These are phyloP conservation scores for Phytophthora sp. DNA, from an alignment of 352 stramenopile species.

Conservation along the genomic window DNA sequence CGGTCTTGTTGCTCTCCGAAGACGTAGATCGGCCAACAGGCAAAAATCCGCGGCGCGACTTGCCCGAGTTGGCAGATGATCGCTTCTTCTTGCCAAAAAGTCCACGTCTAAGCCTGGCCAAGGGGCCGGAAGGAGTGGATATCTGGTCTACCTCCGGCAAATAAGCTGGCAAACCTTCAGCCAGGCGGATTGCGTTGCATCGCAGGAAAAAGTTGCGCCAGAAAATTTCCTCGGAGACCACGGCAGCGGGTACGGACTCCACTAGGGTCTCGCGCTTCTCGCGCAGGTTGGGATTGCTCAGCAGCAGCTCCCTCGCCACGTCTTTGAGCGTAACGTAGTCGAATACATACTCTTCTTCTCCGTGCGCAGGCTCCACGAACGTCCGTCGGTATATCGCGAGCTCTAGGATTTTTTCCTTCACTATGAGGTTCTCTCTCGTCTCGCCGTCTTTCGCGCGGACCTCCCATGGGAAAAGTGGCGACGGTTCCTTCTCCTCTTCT, in stretches of 20 bases:
- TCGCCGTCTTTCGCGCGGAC: constrained; percentile 40
- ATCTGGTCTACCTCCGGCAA: constrained; percentile 47
- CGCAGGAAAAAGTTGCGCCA: constrained; percentile 80
- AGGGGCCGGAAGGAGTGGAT: constrained; percentile 27
- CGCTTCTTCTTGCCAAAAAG: constrained; percentile 54
- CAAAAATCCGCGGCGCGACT: constrained; percentile 46
- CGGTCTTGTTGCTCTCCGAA: constrained; percentile 39
- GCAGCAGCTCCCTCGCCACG: constrained; percentile 54
- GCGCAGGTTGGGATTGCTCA: constrained; percentile 64
- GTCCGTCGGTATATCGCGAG: constrained; percentile 70
- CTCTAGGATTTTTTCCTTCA: constrained; percentile 63
- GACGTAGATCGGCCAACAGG: constrained; percentile 30
- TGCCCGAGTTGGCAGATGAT: constrained; percentile 40
- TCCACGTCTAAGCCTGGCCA: constrained; percentile 60
- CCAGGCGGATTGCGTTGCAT: constrained; percentile 61
- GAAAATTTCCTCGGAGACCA: constrained; percentile 61
- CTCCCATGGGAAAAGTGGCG: constrained; percentile 59
- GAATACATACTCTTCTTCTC: constrained; percentile 74
- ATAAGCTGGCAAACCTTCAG: constrained; percentile 48
- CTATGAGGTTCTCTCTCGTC: constrained; percentile 40
- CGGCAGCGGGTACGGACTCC: constrained; percentile 35
- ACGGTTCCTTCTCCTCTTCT: constrained; percentile 20
- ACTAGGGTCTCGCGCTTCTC: constrained; percentile 64
- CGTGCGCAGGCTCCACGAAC: constrained; percentile 60
- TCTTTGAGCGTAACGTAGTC: constrained; percentile 55